Conservation (phyloP, 2,329 filamentous ascomycete genomes). For the Fusarium chuoi region DNA sequence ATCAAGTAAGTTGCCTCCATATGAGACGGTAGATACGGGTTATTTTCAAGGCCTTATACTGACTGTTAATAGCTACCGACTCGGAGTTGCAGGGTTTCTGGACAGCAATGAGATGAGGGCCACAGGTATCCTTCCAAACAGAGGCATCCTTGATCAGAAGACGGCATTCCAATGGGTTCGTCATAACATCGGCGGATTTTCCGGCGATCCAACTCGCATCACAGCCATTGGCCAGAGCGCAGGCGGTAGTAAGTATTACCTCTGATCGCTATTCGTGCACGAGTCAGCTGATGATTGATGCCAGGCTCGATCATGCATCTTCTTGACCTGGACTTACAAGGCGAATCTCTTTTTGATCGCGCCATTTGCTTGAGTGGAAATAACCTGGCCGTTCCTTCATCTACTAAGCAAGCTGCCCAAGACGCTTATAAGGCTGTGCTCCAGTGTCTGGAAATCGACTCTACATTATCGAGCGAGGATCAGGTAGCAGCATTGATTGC, state of each 20-base stretch:
- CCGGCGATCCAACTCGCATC: background rate
- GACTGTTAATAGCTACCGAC: background rate
- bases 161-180: background rate
- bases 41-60: background rate
- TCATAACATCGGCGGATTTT: background rate
- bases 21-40: accelerated
- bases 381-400: background rate
- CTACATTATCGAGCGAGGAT: background rate
- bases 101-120: background rate
- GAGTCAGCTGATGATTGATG: background rate
- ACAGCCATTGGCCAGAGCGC: background rate
- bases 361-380: slow-evolving; percentile 2
- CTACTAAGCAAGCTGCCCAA: background rate
- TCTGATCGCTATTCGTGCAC: background rate
- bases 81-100: background rate
- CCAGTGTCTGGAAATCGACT: background rate
- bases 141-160: background rate
- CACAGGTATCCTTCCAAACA: background rate
- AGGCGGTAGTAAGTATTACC: background rate
- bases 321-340: background rate
- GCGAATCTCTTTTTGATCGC: background rate
- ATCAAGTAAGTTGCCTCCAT: background rate
- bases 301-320: background rate
- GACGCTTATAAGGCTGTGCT: background rate
- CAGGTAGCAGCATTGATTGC: background rate